Evolutionary conservation across 2,329 filamentous ascomycete genomes (phyloP).

Genomic region (Neonectria punicea): DNA sequence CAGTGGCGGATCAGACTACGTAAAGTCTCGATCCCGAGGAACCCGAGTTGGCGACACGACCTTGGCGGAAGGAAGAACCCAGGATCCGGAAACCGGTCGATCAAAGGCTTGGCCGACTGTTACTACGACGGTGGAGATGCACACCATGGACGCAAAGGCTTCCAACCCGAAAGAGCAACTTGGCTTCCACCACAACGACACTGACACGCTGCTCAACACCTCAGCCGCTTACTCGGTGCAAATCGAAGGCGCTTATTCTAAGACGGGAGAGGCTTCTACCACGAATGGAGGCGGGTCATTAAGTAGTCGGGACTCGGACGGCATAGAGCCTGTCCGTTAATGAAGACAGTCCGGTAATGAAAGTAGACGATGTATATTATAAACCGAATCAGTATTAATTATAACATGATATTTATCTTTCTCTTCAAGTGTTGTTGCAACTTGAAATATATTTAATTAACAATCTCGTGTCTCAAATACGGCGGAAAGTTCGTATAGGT

Average conservation of each 20-base stretch:
- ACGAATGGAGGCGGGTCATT: slow-evolving; percentile 14
- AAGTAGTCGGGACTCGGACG: slow-evolving; percentile 14
- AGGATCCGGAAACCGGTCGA: background rate
- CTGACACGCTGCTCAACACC: slow-evolving; percentile 15
- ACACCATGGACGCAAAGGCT: slow-evolving; percentile 9
- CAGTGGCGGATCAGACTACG: slow-evolving; percentile 5
- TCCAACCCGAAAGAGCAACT: background rate
- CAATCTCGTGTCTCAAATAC: no score
- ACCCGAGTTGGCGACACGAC: slow-evolving; percentile 7
- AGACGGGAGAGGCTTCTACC: background rate
- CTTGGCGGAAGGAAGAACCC: background rate
- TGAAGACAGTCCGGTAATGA: background rate
- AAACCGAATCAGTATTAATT: background rate
- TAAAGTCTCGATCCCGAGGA: slow-evolving; percentile 10
- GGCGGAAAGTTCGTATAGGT: no score
- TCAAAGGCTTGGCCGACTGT: slow-evolving; percentile 18
- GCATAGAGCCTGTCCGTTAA: slow-evolving; percentile 12
- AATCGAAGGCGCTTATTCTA: slow-evolving; percentile 13
- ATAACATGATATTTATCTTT: no score
- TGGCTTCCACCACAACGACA: slow-evolving; percentile 24
- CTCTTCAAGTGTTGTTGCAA: no score
- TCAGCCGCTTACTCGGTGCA: slow-evolving; percentile 17
- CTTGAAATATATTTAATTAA: no score
- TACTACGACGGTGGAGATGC: slow-evolving; percentile 25
- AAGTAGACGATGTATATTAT: background rate